Conservation (phyloP, 2,329 filamentous ascomycete genomes). For the Knoxdaviesia capensis region DNA sequence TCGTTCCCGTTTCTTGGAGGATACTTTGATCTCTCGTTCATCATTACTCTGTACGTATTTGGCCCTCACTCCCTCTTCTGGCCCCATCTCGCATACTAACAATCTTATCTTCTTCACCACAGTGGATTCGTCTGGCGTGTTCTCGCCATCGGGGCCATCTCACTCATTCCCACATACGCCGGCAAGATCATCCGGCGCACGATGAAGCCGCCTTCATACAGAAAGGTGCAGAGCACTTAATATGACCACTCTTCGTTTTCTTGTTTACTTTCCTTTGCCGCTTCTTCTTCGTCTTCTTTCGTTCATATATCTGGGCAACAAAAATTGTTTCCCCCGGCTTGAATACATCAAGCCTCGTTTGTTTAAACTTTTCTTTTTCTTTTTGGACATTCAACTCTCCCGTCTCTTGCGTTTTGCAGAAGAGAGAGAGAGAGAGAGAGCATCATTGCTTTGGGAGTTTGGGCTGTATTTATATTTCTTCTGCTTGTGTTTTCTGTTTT, state of each 20-base stretch:
- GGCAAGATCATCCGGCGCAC: conserved; percentile 69
- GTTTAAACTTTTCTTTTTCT: not conserved
- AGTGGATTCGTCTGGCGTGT: conserved; percentile 83
- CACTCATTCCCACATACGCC: conserved; percentile 69
- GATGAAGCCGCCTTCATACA: conserved; percentile 81
- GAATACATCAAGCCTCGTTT: too few relatives aligned
- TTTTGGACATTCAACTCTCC: not conserved
- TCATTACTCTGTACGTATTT: conserved; percentile 43
- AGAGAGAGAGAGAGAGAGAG: not conserved
- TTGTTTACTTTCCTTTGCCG: not conserved
- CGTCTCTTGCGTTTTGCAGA: not conserved
- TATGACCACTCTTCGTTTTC: not conserved
- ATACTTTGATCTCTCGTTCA: conserved; percentile 76
- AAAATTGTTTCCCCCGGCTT: too few relatives aligned
- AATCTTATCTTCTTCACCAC: not conserved
- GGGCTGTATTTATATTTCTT: too few relatives aligned
- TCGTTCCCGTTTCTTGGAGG: conserved; percentile 68
- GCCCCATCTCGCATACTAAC: conserved; percentile 6
- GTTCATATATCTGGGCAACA: too few relatives aligned
- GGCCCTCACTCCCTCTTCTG: not conserved
- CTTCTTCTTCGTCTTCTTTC: not conserved
- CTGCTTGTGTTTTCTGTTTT: not conserved
- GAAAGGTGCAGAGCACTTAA: conserved; percentile 66
- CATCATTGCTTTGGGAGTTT: too few relatives aligned
- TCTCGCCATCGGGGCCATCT: conserved; percentile 56